Percentiles rank a stretch among this genome's conserved stretches.
These are phyloP conservation scores for Aeschynomene evenia DNA, from an alignment of 306 rosid genomes.

Conservation along the genomic window DNA sequence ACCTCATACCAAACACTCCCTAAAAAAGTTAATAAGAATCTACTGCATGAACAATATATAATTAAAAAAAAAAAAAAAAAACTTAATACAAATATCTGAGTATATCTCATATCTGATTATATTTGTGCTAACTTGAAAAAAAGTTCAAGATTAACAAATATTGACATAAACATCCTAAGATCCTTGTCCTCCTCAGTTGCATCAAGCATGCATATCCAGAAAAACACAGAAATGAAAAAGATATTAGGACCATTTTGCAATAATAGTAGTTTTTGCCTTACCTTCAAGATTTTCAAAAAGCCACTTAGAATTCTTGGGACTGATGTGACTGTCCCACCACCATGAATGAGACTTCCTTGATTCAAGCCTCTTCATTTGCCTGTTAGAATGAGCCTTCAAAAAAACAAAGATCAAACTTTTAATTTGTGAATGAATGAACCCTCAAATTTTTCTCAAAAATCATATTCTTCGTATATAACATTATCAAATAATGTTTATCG, in stretches of 20 bases:
- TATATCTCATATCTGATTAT: not conserved
- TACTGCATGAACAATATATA: not conserved
- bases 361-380: slow-evolving; percentile 61
- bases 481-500: too few species aligned
- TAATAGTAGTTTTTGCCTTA: slow-evolving; percentile 31
- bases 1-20: too few species aligned
- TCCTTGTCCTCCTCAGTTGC: not conserved
- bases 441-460: not conserved
- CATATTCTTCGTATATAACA: not conserved
- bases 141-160: not conserved
- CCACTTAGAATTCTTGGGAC: slow-evolving; percentile 84
- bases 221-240: not conserved
- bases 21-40: not conserved
- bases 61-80: not conserved
- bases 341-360: slow-evolving; percentile 76
- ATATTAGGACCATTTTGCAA: slow-evolving; percentile 5
- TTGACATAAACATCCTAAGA: not conserved
- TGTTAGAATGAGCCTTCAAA: slow-evolving; percentile 45
- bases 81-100: not conserved
- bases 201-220: not conserved
- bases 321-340: slow-evolving; percentile 97
- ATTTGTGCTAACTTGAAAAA: not conserved
- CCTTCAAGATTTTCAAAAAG: slow-evolving; percentile 88
- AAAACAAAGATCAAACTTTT: slow-evolving; percentile 11
- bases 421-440: not conserved